Conservation (phyloP, 2,329 filamentous ascomycete genomes). For the Talaromyces sp. region DNA sequence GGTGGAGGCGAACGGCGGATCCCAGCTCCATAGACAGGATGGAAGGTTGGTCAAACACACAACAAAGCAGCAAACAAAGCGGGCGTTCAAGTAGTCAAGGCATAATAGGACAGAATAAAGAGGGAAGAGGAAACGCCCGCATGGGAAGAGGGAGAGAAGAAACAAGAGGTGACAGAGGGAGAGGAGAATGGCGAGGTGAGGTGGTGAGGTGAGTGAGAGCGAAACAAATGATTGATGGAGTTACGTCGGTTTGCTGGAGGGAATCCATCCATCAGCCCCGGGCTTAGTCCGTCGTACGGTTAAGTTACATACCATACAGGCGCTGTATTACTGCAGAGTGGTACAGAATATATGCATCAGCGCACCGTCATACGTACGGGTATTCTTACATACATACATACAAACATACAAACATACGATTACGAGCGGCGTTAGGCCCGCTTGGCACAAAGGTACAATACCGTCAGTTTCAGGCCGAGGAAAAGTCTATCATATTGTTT, state of each 20-base stretch:
- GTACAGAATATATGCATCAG: background rate
- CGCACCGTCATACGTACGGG: background rate
- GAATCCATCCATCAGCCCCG: slow-evolving; percentile 4
- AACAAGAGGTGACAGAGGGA: background rate
- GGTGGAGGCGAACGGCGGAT: slow-evolving; percentile 16
- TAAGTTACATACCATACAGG: background rate
- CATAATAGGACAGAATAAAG: background rate
- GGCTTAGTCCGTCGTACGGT: background rate
- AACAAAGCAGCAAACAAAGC: slow-evolving; percentile 10
- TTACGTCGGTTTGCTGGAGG: background rate
- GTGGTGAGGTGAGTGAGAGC: background rate
- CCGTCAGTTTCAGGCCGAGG: too few relatives aligned
- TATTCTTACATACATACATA: too few relatives aligned
- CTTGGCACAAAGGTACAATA: too few relatives aligned
- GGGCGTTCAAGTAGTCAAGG: background rate
- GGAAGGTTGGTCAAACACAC: slow-evolving; percentile 2
- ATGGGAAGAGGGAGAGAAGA: background rate
- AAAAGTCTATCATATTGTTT: background rate
- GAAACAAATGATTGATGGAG: slow-evolving; percentile 3
- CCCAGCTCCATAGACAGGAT: slow-evolving; percentile 14
- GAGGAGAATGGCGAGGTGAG: background rate
- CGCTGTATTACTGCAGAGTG: background rate
- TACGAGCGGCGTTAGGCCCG: too few relatives aligned
- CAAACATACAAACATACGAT: background rate
- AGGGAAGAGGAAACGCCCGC: background rate